Conservation (phyloP, 495 filamentous ascomycete genomes). For the Diplogelasinospora grovesii region DNA sequence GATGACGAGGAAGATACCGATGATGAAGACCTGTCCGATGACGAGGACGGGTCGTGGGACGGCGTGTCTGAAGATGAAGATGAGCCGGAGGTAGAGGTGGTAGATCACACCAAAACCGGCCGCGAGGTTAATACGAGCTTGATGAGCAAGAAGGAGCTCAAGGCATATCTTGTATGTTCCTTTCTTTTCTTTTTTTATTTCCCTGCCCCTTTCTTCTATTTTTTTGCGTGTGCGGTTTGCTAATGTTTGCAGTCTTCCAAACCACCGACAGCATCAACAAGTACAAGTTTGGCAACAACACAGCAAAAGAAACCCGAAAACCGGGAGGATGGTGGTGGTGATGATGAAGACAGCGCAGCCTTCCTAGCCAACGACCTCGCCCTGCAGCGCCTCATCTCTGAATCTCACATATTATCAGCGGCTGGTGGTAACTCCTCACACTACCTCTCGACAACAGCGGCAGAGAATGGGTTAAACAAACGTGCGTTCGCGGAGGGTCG, state of each 20-base stretch:
- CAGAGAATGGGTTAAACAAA: slow-evolving; percentile 15
- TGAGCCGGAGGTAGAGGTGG: slow-evolving; percentile 46
- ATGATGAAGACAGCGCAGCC: slow-evolving; percentile 40
- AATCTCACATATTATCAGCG: slow-evolving; percentile 85
- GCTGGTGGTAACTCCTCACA: slow-evolving; percentile 47
- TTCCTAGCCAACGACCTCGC: slow-evolving; percentile 85
- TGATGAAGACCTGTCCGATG: slow-evolving; percentile 7
- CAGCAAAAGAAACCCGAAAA: too few species aligned
- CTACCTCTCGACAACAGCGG: slow-evolving; percentile 20
- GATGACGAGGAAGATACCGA: slow-evolving; percentile 26
- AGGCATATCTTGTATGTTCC: slow-evolving; percentile 65
- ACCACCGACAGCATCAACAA: too few species aligned
- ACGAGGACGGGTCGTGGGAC: slow-evolving; percentile 11
- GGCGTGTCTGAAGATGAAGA: slow-evolving; percentile 15
- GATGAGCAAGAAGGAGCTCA: slow-evolving; percentile 61
- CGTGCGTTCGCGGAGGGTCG: slow-evolving; percentile 32
- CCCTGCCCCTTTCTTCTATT: too few species aligned
- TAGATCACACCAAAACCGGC: slow-evolving; percentile 53
- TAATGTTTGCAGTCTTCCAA: slow-evolving; percentile 41
- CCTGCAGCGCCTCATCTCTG: slow-evolving; percentile 77
- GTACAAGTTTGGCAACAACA: too few species aligned
- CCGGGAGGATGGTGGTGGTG: too few species aligned
- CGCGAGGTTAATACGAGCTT: slow-evolving; percentile 28
- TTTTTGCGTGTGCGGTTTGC: too few species aligned
- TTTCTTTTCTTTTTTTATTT: too few species aligned